Base-by-base conservation (phyloP, 176 grass and related monocot genomes). In the Oryza nivara region DNA sequence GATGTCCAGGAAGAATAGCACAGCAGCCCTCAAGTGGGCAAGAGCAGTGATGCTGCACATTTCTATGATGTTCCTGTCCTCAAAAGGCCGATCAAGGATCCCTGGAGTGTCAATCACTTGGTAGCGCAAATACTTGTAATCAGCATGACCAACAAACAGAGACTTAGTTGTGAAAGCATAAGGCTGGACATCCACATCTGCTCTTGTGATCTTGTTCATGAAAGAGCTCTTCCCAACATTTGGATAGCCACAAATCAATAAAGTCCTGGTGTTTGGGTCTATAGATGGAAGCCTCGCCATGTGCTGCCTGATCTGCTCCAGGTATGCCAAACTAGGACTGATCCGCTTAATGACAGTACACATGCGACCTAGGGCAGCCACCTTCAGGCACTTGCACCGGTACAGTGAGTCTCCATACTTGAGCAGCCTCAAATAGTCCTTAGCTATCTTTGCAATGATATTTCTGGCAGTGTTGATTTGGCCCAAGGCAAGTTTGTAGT, bases 81-180 rank as follows among this genome's bases (percentile, higher is more conserved):
- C 88, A 73, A 90, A 90, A 82, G 88, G 88, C 3, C 88, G 76
- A 76, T 95, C 93, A 56, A 95, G 90, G 67, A 95, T 95, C 43
- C 93, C 93, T 23, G 93, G 93, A 61, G 93, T 95, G 86, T 95
- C 93, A 5, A 95, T 92, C 54, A 95, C 93, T 71, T 95, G 93
- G 83, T 95, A 95, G 9, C 88, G 82, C 38, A 95, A 83, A 54
- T 92, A 95, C 74, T 92, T 95, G 76, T 95, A 95, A 88, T 95
- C 93, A 9, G 93, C 92, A 82, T 95, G 93, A 43, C 93, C 93
- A 70, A 95, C 79, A 73, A 90, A 86, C 36, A 90, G 25, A 14
- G 88, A 90, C 43, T 90, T 90, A 67, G 88, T 90, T 82, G 88
- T 90, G 22, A 90, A 90, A 72, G 88, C 88, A 86, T 90, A 90